Evolutionary conservation across 306 rosid species (phyloP), one percentile per base, ranked within the genome.

Genomic region (Hylodesmum podocarpum): DNA sequence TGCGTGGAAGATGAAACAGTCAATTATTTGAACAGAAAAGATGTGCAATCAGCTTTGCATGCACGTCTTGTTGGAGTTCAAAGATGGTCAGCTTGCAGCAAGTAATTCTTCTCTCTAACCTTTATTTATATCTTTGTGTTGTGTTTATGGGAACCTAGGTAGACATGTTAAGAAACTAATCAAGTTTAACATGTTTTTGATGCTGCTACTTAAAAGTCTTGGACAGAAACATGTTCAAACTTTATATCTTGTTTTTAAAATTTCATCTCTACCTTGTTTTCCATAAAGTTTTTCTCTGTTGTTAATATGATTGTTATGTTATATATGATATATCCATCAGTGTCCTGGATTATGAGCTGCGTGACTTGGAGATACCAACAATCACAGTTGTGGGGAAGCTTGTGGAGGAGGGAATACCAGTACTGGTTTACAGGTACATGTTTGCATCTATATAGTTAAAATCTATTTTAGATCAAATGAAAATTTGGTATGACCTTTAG

Each of bases 21-120:
- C 3, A 95, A 88, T 71, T 95, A 95, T 77, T 83, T 95, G 59
- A 95, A 95, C 76, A 80, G 97, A 71, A 83, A 70, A 76, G 97
- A 92, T 61, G 99, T 92, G 51, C 93, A 87, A 58, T 88, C 86
- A 37, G 93, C 97, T 10, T 90, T 95, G 57, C 97, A 82, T 44
- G 97, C 99, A 7, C 90, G 83, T 25, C 89, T 95, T 39, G 92
- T 95, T 53, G 97, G 97, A 49, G 92, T 84, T 6, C 86, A 78
- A 29, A 74, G 78, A 70, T 95, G 99, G 99, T 86, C 87, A 34
- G 96, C 89, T 65, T 95, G 98, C 88, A 95, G 97, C 97, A 92
- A 69, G 98, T 95, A 91, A 81, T 65, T 64, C 39, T 51, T 65
- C 46, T 64, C 70, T 70, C 22, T 21, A 3, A 3, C 22, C 28